A percentile compares a stretch with the other conserved stretches of the same genome.
Evolutionary conservation across 352 stramenopile species (phyloP).

Genomic region (Phytophthora cactorum): DNA sequence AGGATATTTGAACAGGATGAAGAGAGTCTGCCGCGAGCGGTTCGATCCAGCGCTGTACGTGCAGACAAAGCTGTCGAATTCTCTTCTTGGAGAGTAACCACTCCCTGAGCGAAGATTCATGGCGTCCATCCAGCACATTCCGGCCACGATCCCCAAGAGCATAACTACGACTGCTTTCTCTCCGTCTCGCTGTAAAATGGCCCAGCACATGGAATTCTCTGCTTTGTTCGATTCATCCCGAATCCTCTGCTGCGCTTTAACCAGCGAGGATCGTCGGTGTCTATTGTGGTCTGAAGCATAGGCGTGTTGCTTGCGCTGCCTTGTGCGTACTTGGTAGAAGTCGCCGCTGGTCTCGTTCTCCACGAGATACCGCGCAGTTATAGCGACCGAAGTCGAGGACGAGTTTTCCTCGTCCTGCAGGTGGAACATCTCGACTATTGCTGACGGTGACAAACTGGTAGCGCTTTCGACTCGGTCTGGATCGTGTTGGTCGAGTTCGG

Average conservation of each 20-base stretch:
- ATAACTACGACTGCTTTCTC: slow-evolving; percentile 53
- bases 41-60: slow-evolving; percentile 61
- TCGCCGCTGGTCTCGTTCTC: slow-evolving; percentile 70
- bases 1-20: slow-evolving; percentile 86
- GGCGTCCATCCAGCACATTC: slow-evolving; percentile 73
- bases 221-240: slow-evolving; percentile 8
- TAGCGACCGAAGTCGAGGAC: neutral
- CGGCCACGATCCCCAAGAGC: slow-evolving; percentile 57
- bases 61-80: slow-evolving; percentile 44
- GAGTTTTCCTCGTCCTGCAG: slow-evolving; percentile 17
- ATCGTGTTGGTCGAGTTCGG: slow-evolving; percentile 1
- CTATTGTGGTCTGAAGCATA: slow-evolving; percentile 1
- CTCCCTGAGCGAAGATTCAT: slow-evolving; percentile 48
- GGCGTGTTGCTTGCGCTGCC: slow-evolving; percentile 8
- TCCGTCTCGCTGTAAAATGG: slow-evolving; percentile 32
- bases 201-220: slow-evolving; percentile 20
- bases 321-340: slow-evolving; percentile 55
- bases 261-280: slow-evolving; percentile 16
- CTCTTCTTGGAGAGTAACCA: slow-evolving; percentile 1
- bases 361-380: slow-evolving; percentile 42
- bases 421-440: slow-evolving; percentile 40
- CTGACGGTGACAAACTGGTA: slow-evolving; percentile 20
- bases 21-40: slow-evolving; percentile 63
- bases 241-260: slow-evolving; percentile 21
- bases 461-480: slow-evolving; percentile 13